Conservation (phyloP, 2,329 filamentous ascomycete species). For the Paecilomyces formosus region DNA sequence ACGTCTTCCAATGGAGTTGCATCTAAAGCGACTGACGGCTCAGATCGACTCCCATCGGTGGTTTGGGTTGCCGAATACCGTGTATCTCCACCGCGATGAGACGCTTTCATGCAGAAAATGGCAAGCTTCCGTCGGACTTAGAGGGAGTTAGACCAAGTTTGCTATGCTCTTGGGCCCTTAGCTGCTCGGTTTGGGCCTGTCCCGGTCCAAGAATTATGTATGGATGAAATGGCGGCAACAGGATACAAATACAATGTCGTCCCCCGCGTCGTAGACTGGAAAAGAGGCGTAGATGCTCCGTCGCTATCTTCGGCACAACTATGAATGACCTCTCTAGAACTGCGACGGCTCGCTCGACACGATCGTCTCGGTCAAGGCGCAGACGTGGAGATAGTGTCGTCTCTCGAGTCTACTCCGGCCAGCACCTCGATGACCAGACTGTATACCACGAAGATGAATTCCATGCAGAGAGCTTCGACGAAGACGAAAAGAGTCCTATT, state of each 20-base stretch:
- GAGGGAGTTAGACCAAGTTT: neutral
- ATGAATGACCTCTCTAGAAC: neutral
- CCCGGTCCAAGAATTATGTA: neutral
- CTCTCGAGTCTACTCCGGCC: constrained; percentile 20
- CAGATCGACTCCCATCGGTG: neutral
- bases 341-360: constrained; percentile 1
- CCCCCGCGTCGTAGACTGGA: neutral
- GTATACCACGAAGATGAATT: constrained; percentile 20
- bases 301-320: neutral
- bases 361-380: constrained; percentile 8
- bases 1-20: neutral
- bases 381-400: constrained; percentile 14
- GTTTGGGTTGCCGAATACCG: neutral
- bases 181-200: neutral
- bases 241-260: neutral
- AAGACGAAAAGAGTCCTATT: neutral
- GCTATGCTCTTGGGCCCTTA: neutral
- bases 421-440: constrained; percentile 26
- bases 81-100: neutral
- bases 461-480: constrained; percentile 6
- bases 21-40: neutral
- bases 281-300: neutral
- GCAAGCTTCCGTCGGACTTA: neutral
- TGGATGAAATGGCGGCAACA: neutral
- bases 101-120: neutral